phyloP scores from a whole-genome alignment of 139 green algal species.

The Picochlorum sp. region DNA sequence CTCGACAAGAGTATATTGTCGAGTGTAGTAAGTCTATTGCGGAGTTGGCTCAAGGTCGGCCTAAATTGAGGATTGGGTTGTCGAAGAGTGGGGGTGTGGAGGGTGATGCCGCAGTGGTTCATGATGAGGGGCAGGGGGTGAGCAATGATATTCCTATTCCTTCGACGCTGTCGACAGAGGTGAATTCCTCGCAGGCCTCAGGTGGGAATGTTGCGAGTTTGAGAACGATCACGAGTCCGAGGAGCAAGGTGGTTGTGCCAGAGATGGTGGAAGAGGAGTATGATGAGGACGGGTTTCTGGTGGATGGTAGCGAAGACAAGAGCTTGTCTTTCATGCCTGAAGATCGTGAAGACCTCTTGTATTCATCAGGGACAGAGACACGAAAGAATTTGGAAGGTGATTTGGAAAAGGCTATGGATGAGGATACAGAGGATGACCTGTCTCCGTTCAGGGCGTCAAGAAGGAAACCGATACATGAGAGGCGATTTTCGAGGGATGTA shows the following conservation, averaged over 20 bases:
- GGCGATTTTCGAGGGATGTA: not conserved
- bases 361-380: too few relatives aligned
- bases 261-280: too few relatives aligned
- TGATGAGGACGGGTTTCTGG: too few relatives aligned
- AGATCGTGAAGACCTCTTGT: too few relatives aligned
- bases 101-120: not conserved
- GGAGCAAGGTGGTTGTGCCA: too few relatives aligned
- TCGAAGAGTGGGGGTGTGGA: not conserved
- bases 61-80: slow-evolving; percentile 8
- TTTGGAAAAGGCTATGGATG: too few relatives aligned
- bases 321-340: too few relatives aligned
- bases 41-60: not conserved
- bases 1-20: not conserved
- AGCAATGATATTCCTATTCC: not conserved
- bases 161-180: not conserved
- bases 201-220: not conserved
- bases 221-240: too few relatives aligned
- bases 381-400: too few relatives aligned
- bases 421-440: not conserved
- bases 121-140: not conserved
- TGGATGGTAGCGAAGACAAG: too few relatives aligned
- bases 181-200: not conserved
- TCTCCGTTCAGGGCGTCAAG: not conserved
- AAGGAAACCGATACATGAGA: not conserved
- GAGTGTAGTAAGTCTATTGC: not conserved